These are phyloP conservation scores for Tremellales sp. DNA, from an alignment of 1,284 basidiomycete genomes.

Conservation along the genomic window DNA sequence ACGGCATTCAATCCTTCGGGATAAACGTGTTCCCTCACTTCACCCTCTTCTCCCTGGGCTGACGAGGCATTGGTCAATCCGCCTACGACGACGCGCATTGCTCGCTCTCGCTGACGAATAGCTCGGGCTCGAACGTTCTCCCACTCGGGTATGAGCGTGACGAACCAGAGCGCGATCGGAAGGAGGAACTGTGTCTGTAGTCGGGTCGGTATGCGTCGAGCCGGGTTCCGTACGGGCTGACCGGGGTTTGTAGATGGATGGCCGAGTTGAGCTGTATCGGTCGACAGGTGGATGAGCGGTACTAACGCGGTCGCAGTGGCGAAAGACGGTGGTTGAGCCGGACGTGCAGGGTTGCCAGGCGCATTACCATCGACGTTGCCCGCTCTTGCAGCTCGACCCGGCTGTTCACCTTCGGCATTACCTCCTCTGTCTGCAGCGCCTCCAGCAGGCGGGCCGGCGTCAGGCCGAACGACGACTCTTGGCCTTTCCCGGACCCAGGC, in stretches of 20 bases:
- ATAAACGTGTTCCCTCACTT: conserved; percentile 9
- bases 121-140: conserved; percentile 31
- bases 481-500: conserved; percentile 6
- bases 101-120: conserved; percentile 35
- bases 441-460: not conserved
- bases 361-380: not conserved
- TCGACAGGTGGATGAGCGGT: conserved; percentile 23
- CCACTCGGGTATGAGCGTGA: conserved; percentile 40
- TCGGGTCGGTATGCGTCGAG: conserved; percentile 8
- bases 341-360: conserved; percentile 1
- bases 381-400: not conserved
- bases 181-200: conserved; percentile 30
- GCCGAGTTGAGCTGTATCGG: conserved; percentile 26
- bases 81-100: conserved; percentile 33
- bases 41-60: conserved; percentile 1
- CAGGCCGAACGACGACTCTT: not conserved
- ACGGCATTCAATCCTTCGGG: conserved; percentile 24
- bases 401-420: not conserved
- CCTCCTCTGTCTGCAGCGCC: not conserved
- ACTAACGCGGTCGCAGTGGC: conserved; percentile 4
- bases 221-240: conserved; percentile 2
- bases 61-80: conserved; percentile 6
- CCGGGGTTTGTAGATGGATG: conserved; percentile 10
- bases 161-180: conserved; percentile 38
- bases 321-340: not conserved